Conservation (phyloP, 805 yeast species). For the Saccharomycopsis schoenii region DNA sequence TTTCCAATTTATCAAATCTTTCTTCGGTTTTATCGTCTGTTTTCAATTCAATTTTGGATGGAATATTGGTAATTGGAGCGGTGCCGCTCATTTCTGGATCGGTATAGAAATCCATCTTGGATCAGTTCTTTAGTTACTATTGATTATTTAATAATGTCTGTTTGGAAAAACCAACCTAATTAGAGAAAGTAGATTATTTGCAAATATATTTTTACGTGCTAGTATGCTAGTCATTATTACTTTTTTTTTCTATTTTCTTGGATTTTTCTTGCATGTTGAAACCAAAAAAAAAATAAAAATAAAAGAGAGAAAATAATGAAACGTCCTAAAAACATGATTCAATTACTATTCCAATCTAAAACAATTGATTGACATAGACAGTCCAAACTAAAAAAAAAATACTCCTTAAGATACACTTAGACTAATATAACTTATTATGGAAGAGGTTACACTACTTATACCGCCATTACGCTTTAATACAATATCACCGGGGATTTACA, state of each 20-base stretch:
- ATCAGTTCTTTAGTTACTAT: background rate
- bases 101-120: background rate
- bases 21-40: conserved; percentile 38
- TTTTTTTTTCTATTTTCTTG: background rate
- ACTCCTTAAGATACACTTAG: too few species aligned
- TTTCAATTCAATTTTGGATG: background rate
- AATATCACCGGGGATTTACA: conserved; percentile 57
- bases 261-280: background rate
- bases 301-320: background rate
- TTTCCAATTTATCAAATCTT: conserved; percentile 41
- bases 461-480: conserved; percentile 76
- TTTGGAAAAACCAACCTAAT: background rate
- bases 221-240: too few species aligned
- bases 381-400: too few species aligned
- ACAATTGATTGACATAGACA: too few species aligned
- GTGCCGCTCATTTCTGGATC: background rate
- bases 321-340: background rate
- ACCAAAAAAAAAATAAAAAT: background rate
- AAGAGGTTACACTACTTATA: conserved; percentile 26
- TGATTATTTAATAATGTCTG: background rate
- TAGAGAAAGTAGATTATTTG: background rate
- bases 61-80: background rate
- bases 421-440: too few species aligned
- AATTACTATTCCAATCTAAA: too few species aligned
- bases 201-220: too few species aligned